Percentiles rank a stretch among this genome's conserved stretches.
Conservation (phyloP, 768 basidiomycete species). For the Postia placenta region DNA sequence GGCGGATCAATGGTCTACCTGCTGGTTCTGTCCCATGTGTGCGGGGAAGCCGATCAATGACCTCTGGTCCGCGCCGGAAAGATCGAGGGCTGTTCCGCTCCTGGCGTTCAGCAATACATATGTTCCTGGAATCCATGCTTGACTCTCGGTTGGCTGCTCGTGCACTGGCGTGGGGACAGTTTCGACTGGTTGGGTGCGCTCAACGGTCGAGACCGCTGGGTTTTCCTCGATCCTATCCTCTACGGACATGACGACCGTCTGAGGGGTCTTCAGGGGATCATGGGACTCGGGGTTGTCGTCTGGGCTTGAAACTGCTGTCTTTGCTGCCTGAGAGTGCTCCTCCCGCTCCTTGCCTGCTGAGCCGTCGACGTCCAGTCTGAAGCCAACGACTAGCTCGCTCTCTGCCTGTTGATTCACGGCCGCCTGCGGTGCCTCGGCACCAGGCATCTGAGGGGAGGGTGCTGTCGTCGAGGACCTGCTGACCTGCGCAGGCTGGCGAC, state of each 20-base stretch:
- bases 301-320: background rate
- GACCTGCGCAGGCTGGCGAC: background rate
- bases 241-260: background rate
- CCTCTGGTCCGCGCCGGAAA: constrained; percentile 14
- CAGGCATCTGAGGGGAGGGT: constrained; percentile 1
- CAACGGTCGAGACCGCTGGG: too few relatives aligned
- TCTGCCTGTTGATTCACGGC: background rate
- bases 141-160: background rate
- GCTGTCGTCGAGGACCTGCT: constrained; percentile 2
- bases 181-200: too few relatives aligned
- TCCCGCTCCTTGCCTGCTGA: background rate
- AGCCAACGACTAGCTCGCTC: background rate
- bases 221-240: too few relatives aligned
- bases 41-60: constrained; percentile 19
- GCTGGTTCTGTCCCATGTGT: constrained; percentile 21
- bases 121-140: constrained; percentile 12
- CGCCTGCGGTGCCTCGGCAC: constrained; percentile 3
- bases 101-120: constrained; percentile 20
- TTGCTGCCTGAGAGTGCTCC: background rate
- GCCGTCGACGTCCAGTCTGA: background rate
- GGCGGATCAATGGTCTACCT: constrained; percentile 8
- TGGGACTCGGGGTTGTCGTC: background rate
- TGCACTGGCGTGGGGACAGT: background rate
- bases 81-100: constrained; percentile 19
- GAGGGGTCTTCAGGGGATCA: background rate